Evolutionary conservation across 2,329 filamentous ascomycete species (phyloP), one percentile per base, ranked within the genome.

Genomic region (Bimuria novae-zelandiae): DNA sequence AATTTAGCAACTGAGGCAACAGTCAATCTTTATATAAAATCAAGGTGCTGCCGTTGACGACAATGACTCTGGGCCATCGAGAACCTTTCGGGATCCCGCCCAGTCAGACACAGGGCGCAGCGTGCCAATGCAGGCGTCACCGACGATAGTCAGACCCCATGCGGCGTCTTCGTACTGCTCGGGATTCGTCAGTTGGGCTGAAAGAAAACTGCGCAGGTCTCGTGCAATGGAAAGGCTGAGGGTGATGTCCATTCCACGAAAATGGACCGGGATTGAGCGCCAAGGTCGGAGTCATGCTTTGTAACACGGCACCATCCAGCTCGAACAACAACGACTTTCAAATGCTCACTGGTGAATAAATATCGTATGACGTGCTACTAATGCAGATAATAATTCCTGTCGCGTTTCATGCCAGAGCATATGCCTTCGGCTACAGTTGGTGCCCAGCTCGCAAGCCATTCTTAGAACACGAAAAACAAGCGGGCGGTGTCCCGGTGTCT

Each of bases 11-110:
- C 49, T 43, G 54, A 52, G 48, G 50, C 55, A 35, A 52, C 48
- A 62, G 57, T 62, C 58, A 59, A 47, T n/a, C 48, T 67, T 70
- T 72, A 70, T n/a, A n/a, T 71, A 71, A 51, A 35, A 60, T 61
- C 41, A 52, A 52, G 51, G 52, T 27, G 19, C n/a, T 17, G 4
- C 14, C 17, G 23, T 52, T 59, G 57, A 64, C 63, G 46, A 56
- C 53, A 52, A 43, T 33, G 37, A 36, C 29, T 51, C 16, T 22
- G 23, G 42, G 30, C 21, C 16, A 7, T 46, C 46, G 45, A 51
- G 23, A 29, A 49, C 27, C 14, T 51, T 51, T 51, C 49, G 54
- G 53, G 30, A 42, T 47, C n/a, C 32, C 51, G 43, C 45, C 27
- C 55, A 51, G 47, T 60, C 55, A 55, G 55, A 19, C 23, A 47